These are phyloP conservation scores for Hortaea werneckii DNA, from an alignment of 2,329 filamentous ascomycete genomes.

Conservation along the genomic window DNA sequence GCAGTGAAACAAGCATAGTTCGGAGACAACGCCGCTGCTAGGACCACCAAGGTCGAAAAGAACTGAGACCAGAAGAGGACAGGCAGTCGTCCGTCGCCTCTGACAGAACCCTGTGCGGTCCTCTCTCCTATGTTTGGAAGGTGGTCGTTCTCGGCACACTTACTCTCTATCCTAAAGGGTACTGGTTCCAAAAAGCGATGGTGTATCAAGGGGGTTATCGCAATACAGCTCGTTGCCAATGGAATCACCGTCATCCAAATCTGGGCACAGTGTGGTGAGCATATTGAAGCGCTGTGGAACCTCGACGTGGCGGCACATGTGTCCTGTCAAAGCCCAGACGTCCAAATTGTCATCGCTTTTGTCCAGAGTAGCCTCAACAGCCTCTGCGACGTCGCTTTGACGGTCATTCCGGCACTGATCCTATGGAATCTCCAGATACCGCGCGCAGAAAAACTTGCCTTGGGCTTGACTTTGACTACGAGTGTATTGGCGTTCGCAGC, in stretches of 20 bases:
- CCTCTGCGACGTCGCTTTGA: constrained; percentile 4
- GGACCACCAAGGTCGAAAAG: constrained; percentile 10
- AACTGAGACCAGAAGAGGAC: constrained; percentile 24
- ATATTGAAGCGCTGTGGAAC: constrained; percentile 8
- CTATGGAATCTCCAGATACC: constrained; percentile 6
- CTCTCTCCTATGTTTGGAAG: constrained; percentile 3
- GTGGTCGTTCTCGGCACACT: constrained; percentile 5
- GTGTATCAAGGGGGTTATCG: constrained; percentile 1
- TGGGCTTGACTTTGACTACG: constrained; percentile 3
- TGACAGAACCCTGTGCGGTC: constrained; percentile 2
- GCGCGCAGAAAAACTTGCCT: constrained; percentile 1
- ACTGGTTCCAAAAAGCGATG: not conserved
- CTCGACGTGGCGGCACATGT: not conserved
- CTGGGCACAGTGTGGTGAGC: constrained; percentile 4
- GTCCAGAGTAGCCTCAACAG: constrained; percentile 4
- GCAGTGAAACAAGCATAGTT: constrained; percentile 18
- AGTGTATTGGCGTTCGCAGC: not conserved
- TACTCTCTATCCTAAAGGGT: constrained; percentile 3
- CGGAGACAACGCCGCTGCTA: constrained; percentile 11
- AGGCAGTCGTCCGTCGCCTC: constrained; percentile 1
- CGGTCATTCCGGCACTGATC: constrained; percentile 5
- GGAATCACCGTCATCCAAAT: constrained; percentile 2
- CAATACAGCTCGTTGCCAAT: constrained; percentile 5
- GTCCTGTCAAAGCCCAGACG: constrained; percentile 2
- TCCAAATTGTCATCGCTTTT: constrained; percentile 4